phyloP scores from a whole-genome alignment of 2,329 filamentous ascomycete genomes.

The Elsinoe necatrix region DNA sequence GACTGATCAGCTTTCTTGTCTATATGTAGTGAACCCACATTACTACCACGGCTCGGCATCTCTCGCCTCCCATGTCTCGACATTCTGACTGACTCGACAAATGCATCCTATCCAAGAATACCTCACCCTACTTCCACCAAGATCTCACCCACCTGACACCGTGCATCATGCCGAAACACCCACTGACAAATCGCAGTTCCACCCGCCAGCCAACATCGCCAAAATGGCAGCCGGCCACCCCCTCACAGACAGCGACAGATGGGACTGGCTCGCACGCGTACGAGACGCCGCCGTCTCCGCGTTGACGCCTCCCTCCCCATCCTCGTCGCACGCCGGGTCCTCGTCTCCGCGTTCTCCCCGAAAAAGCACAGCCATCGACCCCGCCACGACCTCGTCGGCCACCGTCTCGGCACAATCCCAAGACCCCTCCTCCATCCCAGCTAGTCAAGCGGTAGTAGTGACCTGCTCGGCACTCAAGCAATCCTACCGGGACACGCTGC shows the following conservation, averaged over 20 bases:
- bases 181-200: constrained; percentile 32
- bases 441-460: constrained; percentile 62
- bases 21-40: neutral
- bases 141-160: neutral
- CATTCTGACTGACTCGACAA: neutral
- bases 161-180: neutral
- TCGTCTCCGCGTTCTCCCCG: neutral
- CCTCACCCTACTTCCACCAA: neutral
- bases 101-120: neutral
- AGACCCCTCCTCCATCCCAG: constrained; percentile 13
- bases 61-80: neutral
- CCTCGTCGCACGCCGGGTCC: neutral
- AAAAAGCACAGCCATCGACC: constrained; percentile 9
- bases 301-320: constrained; percentile 23
- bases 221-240: constrained; percentile 85
- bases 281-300: constrained; percentile 37
- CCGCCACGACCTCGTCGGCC: constrained; percentile 7
- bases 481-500: constrained; percentile 75
- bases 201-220: constrained; percentile 48
- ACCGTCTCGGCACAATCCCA: constrained; percentile 20
- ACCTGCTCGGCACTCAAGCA: constrained; percentile 95
- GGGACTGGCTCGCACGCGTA: constrained; percentile 75
- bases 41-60: neutral
- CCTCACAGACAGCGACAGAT: constrained; percentile 85
- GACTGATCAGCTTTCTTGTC: neutral